Evolutionary conservation across 148 eudicot species (phyloP), one percentile per base, ranked within the genome.

Genomic region (Amaranthus palmeri): DNA sequence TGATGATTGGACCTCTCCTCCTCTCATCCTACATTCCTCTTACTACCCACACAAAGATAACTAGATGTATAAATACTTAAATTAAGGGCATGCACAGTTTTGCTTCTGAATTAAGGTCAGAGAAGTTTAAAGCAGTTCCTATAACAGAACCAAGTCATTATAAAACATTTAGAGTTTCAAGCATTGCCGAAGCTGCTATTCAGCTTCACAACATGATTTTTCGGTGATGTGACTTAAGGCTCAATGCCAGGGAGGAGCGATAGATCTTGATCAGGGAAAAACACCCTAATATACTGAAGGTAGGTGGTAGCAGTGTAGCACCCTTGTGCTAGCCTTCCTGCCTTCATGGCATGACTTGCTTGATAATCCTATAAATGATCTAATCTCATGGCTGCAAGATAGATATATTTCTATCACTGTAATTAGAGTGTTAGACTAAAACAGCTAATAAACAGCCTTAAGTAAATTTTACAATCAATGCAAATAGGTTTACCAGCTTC

Each of bases 401-500:
- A 5, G 8, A 56, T 56, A 14, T 56, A 9, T 15, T 10, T 15
- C n/a, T 56, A 15, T 18, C 40, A n/a, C n/a, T 6, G 40, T 56
- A n/a, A 56, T n/a, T 25, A 25, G 36, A 25, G 36, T 25, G 36
- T 18, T 56, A 15, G 13, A 15, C 60, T 15, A 54, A 54, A 8
- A 13, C 58, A 13, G 7, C 58, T 4, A 17, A 58, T 42, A 58
- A 58, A 58, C 11, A 58, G 11, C 61, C 18, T 58, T 13, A 52
- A 67, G 44, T 6, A 18, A 48, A 25, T 40, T 41, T 67, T 67
- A 0, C 17, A 49, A 4, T 42, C 7, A 12, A 53, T 68, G 10
- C 10, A 68, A 52, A 11, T 13, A 52, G 8, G 50, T 10, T 45
- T 57, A 71, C 67, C 51, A 36, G 65, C 65, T 49, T 57, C 63